Evolutionary conservation across 176 grass and related monocot species (phyloP).

Genomic region (Melocanna baccifera): DNA sequence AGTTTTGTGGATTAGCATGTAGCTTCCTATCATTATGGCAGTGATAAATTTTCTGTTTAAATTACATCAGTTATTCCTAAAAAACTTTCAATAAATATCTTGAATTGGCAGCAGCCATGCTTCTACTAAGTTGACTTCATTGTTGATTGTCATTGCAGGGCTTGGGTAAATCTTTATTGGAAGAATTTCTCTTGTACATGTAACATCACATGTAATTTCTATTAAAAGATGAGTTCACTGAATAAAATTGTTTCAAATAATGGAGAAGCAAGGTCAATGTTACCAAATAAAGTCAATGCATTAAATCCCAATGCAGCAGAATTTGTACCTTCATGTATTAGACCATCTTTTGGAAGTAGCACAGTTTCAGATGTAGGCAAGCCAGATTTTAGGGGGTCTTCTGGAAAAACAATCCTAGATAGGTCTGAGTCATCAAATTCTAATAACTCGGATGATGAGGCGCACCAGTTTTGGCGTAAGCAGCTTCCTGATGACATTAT

Average conservation of each 20-base stretch:
- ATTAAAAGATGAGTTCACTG: conserved; percentile 72
- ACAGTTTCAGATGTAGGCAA: conserved; percentile 47
- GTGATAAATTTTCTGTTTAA: background rate
- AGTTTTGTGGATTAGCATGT: background rate
- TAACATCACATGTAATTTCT: conserved; percentile 41
- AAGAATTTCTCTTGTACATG: conserved; percentile 43
- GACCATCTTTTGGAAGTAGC: conserved; percentile 45
- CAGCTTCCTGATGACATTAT: conserved; percentile 98
- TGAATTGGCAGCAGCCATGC: background rate
- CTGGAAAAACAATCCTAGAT: conserved; percentile 66
- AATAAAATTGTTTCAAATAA: conserved; percentile 55
- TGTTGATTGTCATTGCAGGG: conserved; percentile 50
- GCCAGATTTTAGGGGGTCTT: conserved; percentile 44
- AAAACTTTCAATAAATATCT: background rate
- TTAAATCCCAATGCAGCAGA: conserved; percentile 98
- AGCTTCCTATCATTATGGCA: background rate
- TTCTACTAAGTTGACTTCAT: background rate
- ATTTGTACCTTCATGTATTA: conserved; percentile 79
- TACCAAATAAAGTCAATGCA: conserved; percentile 60
- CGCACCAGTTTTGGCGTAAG: conserved; percentile 74
- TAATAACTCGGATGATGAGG: conserved; percentile 92
- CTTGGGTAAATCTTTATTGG: conserved; percentile 53
- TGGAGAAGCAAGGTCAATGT: conserved; percentile 41
- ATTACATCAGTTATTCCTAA: background rate
- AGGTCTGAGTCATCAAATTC: conserved; percentile 75